Evolutionary conservation across 257 asterid genomes (phyloP), one percentile per base, ranked within the genome.

Genomic region (Solanum microdontum): DNA sequence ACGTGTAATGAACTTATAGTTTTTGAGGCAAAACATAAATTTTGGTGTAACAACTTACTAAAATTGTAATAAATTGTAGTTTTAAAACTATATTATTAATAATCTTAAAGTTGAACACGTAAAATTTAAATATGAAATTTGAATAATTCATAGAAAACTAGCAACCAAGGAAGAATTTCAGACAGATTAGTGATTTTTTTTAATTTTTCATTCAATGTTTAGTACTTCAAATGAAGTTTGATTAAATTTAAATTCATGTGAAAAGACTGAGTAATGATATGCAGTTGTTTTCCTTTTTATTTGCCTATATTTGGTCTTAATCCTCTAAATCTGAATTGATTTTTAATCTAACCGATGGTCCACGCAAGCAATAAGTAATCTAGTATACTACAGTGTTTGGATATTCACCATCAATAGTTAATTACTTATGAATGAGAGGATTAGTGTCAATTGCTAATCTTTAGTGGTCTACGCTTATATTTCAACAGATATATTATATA

Each of bases 121-220:
- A 64, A 11, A 11, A 23, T 60, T 60, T 23, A n/a, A 23, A 23
- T 4, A 23, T 23, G 13, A 60, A n/a, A 62, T 62, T 0, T n/a
- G 15, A 62, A 4, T 62, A 62, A 4, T 8, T 60, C 13, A 60
- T 60, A 62, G 7, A 24, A 62, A 62, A 62, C 13, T n/a, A 60
- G 26, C 2, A 4, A 14, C 0, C 6, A 3, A 10, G 30, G 14
- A 23, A 62, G 15, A 62, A n/a, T n/a, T 62, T 62, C 7, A 62
- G 7, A 11, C 7, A 62, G 3, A 62, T n/a, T 62, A 21, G 6
- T 21, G 2, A n/a, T 62, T 60, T 23, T 21, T 21, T 60, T 3
- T 0, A 8, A 3, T 3, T 0, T 7, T 21, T 2, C 13, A 62
- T n/a, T 1, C 3, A 10, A 62, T n/a, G 2, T 10, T 62, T 62